Evolutionary conservation across 164 flowering plant species (phyloP).

Genomic region (Echeveria elegans): DNA sequence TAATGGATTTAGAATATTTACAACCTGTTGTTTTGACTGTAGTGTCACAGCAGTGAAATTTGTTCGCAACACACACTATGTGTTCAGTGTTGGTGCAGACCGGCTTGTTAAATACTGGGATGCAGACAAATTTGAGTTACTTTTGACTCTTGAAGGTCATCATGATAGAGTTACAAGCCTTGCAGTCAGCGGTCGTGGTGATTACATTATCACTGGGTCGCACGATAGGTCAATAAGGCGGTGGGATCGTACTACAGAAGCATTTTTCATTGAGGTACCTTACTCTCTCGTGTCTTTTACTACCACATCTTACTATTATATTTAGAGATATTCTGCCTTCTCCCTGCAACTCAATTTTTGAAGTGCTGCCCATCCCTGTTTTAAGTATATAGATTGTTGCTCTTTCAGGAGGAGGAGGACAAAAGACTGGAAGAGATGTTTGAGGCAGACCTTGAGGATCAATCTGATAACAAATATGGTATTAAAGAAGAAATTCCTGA

Average conservation of each 20-base stretch:
- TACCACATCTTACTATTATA: not conserved
- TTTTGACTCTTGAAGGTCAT: constrained; percentile 93
- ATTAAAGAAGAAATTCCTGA: constrained; percentile 79
- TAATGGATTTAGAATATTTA: not conserved
- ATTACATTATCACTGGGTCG: constrained; percentile 88
- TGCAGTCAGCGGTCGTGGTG: constrained; percentile 80
- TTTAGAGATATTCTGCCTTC: no score
- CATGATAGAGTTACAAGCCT: constrained; percentile 88
- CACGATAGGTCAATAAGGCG: constrained; percentile 90
- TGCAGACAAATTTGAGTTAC: constrained; percentile 95
- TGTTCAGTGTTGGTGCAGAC: constrained; percentile 94
- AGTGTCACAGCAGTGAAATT: constrained; percentile 91
- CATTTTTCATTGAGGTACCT: constrained; percentile 94
- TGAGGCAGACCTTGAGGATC: constrained; percentile 66
- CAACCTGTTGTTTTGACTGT: constrained; percentile 18
- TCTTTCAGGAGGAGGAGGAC: constrained; percentile 90
- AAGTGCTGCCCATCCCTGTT: not conserved
- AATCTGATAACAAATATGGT: constrained; percentile 55
- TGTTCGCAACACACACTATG: constrained; percentile 82
- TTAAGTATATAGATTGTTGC: constrained; percentile 1
- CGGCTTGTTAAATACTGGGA: constrained; percentile 94
- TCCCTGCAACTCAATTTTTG: not conserved
- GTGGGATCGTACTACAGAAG: constrained; percentile 98
- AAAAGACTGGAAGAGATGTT: constrained; percentile 89
- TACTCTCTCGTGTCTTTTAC: constrained; percentile 3